Evolutionary conservation across 78 protist genomes (phyloP).

Genomic region (Dictyostelium brefeldianum): DNA sequence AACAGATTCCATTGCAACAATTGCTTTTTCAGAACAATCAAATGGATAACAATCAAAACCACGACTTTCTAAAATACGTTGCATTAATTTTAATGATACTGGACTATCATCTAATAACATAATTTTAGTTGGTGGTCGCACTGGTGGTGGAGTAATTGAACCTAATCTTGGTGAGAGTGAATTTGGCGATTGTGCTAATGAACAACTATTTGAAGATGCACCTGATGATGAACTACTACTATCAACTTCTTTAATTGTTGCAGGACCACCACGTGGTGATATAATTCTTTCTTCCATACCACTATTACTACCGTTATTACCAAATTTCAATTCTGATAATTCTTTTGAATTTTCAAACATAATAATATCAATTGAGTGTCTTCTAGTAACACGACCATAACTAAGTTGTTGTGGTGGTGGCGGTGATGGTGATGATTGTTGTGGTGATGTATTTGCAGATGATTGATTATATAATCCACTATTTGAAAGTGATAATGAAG

Average conservation of each 20-base stretch:
- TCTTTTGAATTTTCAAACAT: constrained; percentile 23
- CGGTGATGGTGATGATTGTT: neutral
- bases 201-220: neutral
- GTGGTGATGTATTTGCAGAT: neutral
- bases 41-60: constrained; percentile 28
- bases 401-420: constrained; percentile 18
- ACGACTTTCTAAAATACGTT: neutral
- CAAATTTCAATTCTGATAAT: neutral
- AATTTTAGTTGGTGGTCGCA: neutral
- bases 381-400: constrained; percentile 28
- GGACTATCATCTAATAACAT: constrained; percentile 34
- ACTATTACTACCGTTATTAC: neutral
- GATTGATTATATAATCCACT: neutral
- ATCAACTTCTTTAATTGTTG: neutral
- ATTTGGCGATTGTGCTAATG: constrained; percentile 4
- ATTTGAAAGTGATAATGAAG: neutral
- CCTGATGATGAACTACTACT: neutral
- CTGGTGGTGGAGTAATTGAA: neutral
- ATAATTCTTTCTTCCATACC: neutral
- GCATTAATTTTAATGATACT: constrained; percentile 2
- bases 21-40: neutral
- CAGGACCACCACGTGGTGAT: neutral
- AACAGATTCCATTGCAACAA: neutral
- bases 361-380: constrained; percentile 67
- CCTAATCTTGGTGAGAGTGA: neutral